phyloP scores from a whole-genome alignment of 176 grass and related monocot genomes.

The Musa acuminata region DNA sequence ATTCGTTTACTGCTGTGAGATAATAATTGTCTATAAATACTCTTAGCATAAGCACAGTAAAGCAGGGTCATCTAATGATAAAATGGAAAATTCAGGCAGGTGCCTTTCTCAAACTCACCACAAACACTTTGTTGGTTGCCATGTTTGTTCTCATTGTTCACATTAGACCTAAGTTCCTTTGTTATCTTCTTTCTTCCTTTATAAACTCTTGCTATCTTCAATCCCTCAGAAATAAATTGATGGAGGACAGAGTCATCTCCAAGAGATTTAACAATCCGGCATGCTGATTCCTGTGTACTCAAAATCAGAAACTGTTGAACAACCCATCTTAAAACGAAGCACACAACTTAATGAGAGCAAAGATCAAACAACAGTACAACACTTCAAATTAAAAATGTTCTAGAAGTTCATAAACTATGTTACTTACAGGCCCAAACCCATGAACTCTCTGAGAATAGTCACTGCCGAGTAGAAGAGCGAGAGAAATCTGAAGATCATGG shows the following conservation, averaged over 20 bases:
- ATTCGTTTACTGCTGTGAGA: background rate
- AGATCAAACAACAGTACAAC: background rate
- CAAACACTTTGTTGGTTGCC: slow-evolving; percentile 29
- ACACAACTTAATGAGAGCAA: background rate
- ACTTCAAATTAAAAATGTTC: background rate
- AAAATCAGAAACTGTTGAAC: slow-evolving; percentile 9
- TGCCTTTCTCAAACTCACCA: slow-evolving; percentile 26
- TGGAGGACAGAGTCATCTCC: slow-evolving; percentile 64
- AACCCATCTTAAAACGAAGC: background rate
- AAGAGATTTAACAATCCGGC: slow-evolving; percentile 75
- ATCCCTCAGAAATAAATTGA: slow-evolving; percentile 55
- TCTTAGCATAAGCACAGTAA: background rate
- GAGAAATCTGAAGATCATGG: slow-evolving; percentile 56
- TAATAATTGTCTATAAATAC: background rate
- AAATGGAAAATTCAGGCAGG: background rate
- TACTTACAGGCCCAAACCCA: slow-evolving; percentile 76
- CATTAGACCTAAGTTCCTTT: slow-evolving; percentile 10
- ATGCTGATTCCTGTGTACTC: slow-evolving; percentile 63
- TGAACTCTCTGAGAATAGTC: slow-evolving; percentile 79
- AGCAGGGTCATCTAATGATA: background rate
- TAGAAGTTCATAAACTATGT: background rate
- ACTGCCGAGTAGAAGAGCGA: slow-evolving; percentile 82
- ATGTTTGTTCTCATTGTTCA: slow-evolving; percentile 31
- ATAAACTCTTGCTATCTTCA: slow-evolving; percentile 51
- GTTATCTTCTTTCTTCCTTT: slow-evolving; percentile 39